These are phyloP conservation scores for Coniochaeta sp. DNA, from an alignment of 2,329 filamentous ascomycete genomes.

Conservation along the genomic window DNA sequence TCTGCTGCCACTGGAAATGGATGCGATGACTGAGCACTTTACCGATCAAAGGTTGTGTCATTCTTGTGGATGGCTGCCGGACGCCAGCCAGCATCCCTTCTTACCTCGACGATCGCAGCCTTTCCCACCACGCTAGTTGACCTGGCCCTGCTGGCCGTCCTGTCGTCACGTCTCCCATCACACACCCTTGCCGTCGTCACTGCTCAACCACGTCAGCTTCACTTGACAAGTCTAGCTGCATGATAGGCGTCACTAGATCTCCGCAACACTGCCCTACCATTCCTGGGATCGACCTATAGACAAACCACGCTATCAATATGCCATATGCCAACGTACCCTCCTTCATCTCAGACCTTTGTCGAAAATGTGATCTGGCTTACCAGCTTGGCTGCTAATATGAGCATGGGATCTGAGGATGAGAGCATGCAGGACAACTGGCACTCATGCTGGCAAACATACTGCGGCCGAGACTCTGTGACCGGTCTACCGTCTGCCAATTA, in stretches of 20 bases:
- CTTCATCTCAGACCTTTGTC: background rate
- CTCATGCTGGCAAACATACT: background rate
- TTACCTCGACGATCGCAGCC: background rate
- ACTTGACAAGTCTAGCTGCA: background rate
- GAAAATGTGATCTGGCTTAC: background rate
- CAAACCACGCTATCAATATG: background rate
- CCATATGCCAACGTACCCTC: background rate
- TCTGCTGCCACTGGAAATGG: background rate
- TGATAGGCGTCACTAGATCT: background rate
- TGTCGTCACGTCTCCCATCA: background rate
- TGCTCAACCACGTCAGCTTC: background rate
- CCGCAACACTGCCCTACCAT: background rate
- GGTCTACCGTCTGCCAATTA: background rate
- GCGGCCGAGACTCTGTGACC: background rate
- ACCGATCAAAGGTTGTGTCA: background rate
- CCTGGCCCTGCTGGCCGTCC: background rate
- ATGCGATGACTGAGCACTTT: background rate
- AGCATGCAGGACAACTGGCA: background rate
- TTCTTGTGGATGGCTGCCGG: background rate
- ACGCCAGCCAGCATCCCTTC: background rate
- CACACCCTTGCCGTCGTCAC: background rate
- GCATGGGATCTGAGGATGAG: background rate
- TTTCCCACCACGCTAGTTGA: background rate
- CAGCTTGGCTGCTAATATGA: background rate
- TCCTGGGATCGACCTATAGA: background rate